phyloP scores from a whole-genome alignment of 805 yeast genomes.

The Candida nemodendra region DNA sequence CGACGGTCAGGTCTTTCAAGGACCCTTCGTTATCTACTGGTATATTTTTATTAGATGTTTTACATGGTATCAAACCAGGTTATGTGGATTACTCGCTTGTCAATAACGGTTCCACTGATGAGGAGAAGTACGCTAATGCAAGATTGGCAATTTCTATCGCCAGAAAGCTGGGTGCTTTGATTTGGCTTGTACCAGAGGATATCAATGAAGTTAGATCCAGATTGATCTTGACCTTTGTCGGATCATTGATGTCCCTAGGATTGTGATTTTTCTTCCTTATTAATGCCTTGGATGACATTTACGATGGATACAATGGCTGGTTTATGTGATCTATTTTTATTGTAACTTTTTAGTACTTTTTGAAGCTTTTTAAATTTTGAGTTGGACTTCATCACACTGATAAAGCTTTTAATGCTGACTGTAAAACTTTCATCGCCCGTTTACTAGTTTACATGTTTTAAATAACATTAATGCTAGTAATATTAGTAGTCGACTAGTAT shows the following conservation, averaged over 20 bases:
- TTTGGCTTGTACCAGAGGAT: conserved; percentile 99
- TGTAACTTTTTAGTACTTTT: no score
- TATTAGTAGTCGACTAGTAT: conserved; percentile 8
- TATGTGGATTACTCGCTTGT: conserved; percentile 96
- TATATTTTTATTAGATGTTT: conserved; percentile 81
- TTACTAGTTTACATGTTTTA: no score
- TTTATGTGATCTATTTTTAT: no score
- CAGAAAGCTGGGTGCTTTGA: conserved; percentile 94
- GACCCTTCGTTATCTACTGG: conserved; percentile 77
- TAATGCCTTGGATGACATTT: no score
- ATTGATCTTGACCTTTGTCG: conserved; percentile 90
- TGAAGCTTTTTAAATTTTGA: no score
- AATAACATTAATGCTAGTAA: neutral
- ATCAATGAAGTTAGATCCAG: conserved; percentile 94
- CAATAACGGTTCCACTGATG: conserved; percentile 72
- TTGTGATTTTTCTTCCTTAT: no score
- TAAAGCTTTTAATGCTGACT: no score
- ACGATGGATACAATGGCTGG: no score
- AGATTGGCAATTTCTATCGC: conserved; percentile 97
- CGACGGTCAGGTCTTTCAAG: conserved; percentile 77
- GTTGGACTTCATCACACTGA: no score
- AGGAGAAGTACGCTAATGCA: conserved; percentile 90
- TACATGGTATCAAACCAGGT: conserved; percentile 94
- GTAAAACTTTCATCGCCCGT: no score
- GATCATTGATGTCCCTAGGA: conserved; percentile 81